These are phyloP conservation scores for Solanum corneliomulleri DNA, from an alignment of 257 asterid genomes.

Conservation along the genomic window DNA sequence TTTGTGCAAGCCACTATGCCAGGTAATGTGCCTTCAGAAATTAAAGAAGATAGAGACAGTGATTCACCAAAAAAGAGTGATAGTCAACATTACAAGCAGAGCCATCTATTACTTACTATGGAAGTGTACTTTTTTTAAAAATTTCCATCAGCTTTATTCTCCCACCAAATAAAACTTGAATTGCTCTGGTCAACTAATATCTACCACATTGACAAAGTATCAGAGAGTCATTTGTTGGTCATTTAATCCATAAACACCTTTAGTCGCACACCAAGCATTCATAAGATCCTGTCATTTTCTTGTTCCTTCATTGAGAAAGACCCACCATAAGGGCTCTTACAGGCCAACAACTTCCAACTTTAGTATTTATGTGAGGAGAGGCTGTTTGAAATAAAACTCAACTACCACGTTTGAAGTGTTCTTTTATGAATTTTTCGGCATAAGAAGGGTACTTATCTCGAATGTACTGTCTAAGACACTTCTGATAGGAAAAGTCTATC, in stretches of 20 bases:
- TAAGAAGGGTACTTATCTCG: constrained; percentile 65
- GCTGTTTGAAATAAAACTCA: constrained; percentile 7
- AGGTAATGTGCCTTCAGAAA: background rate
- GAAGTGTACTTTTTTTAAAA: background rate
- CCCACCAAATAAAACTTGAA: constrained; percentile 2
- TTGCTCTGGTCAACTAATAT: constrained; percentile 11
- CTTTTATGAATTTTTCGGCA: constrained; percentile 60
- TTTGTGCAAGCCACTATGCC: background rate
- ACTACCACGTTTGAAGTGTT: constrained; percentile 66
- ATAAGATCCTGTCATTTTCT: background rate
- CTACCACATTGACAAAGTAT: constrained; percentile 25
- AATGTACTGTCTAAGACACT: constrained; percentile 67
- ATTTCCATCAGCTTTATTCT: constrained; percentile 1
- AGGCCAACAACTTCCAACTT: background rate
- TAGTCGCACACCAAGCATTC: constrained; percentile 7
- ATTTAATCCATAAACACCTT: background rate
- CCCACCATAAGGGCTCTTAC: background rate
- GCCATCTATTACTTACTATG: background rate
- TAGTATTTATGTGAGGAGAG: background rate
- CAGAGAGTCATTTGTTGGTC: background rate
- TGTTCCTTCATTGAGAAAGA: background rate
- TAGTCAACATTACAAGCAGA: background rate
- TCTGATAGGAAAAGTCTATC: constrained; percentile 98
- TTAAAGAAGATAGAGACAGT: background rate
- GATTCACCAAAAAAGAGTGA: background rate